Evolutionary conservation across 495 filamentous ascomycete genomes (phyloP), one percentile per base, ranked within the genome.

Genomic region (Penicillium herquei): DNA sequence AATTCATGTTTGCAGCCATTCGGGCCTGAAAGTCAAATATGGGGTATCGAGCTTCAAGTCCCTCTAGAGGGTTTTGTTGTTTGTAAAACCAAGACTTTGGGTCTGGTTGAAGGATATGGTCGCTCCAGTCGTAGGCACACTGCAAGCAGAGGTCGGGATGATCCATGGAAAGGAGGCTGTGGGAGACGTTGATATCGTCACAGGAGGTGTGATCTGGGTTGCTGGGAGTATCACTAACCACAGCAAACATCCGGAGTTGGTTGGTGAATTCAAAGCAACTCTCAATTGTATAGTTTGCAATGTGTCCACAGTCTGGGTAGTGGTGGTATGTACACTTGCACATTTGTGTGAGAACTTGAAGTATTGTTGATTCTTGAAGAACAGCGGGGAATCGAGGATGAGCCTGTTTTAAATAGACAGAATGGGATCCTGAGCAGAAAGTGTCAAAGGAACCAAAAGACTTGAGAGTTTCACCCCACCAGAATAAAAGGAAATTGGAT

Each of bases 281-380:
- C 26, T 56, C 58, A 2, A 73, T 45, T 13, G 44, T 68, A 46
- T 57, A 70, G 39, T 55, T 58, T 48, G 61, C 55, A 40, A 73
- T 68, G 34, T 73, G 70, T 9, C 68, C 66, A 56, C 68, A 73
- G 18, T 7, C 33, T 17, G 56, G 46, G 34, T 65, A 68, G 49
- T 70, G 66, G 39, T 71, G 63, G 32, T 68, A 68, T 7, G 47
- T 66, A 48, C 66, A 55, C 0, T 54, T 30, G 42, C 69, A 72
- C 69, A 74, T 73, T 1, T 1, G 4, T 26, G 21, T 26, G 43
- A n/a, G 26, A 31, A 12, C 14, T 45, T 45, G 17, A 3, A 46
- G 6, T n/a, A n/a, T 37, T 37, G 34, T 7, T 37, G 21, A 7
- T 2, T 9, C 34, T 37, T 37, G 34, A 37, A 13, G 34, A 37